Base-by-base conservation (phyloP, 2,329 filamentous ascomycete genomes). In the Didymella lethalis region DNA sequence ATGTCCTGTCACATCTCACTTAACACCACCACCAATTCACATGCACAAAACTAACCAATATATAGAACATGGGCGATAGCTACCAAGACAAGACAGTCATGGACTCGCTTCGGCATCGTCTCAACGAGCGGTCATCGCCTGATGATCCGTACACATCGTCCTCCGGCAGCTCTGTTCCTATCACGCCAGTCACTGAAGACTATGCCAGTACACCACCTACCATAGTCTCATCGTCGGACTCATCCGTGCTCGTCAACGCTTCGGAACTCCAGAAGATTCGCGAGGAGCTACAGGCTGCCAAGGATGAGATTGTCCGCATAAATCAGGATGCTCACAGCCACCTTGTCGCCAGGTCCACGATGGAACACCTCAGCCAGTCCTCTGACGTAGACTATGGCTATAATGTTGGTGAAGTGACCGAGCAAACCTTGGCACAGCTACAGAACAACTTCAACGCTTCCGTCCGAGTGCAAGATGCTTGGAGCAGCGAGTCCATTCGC, bases 71-170 rank as follows among this genome's bases (percentile, higher is more conserved):
- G 70, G 62, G 81, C 61, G 80, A 82, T 74, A 61, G 66, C 62
- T 53, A 75, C 64, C 64, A 70, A 8, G 69, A 71, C 18, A 51
- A 61, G 8, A 61, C 68, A 10, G 66, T 73, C 50, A 72, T 76
- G 61, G 91, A 95, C 68, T 88, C 88, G 59, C 85, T 93, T 50
- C 80, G 93, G 64, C 86, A 89, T 55, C 90, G 88, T 72, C 83
- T 94, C 47, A 86, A 86, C n/a, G 88, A 93, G 74, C 70, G 68
- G 7, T 72, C 73, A 2, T 70, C 72, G 28, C 68, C 73, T 3
- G 62, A 67, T 4, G 67, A 75, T 29, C 89, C 92, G 69, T 86
- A 74, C 86, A 90, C 68, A 54, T 77, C 85, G 4, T 78, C 85
- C 8, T 77, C 85, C 14, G 86, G 80, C 76, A 85, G 79, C 65